Evolutionary conservation across 352 stramenopile species (phyloP).

Genomic region (Phytophthora syringae): DNA sequence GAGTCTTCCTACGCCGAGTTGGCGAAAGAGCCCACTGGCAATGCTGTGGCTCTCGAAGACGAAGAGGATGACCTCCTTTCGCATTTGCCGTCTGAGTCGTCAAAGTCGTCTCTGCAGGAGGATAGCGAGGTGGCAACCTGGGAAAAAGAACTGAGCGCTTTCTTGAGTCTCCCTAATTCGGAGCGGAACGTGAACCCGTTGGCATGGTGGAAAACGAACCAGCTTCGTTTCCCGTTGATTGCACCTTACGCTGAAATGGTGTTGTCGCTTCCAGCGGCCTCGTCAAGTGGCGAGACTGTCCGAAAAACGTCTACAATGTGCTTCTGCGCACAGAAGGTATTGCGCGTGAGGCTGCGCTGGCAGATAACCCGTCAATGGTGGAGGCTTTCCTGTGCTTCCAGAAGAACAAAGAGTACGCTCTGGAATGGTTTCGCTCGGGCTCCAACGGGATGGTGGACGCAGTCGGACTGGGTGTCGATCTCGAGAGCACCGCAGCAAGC

Average conservation of each 20-base stretch:
- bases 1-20: slow-evolving; percentile 35
- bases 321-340: slow-evolving; percentile 64
- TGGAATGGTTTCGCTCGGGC: slow-evolving; percentile 79
- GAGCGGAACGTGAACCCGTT: slow-evolving; percentile 81
- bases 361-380: slow-evolving; percentile 58
- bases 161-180: slow-evolving; percentile 72
- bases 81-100: slow-evolving; percentile 64
- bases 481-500: slow-evolving; percentile 41
- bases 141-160: slow-evolving; percentile 79
- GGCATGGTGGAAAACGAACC: slow-evolving; percentile 80
- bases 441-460: slow-evolving; percentile 32
- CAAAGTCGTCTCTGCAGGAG: slow-evolving; percentile 51
- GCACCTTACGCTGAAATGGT: slow-evolving; percentile 81
- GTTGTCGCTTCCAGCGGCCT: slow-evolving; percentile 66
- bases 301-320: slow-evolving; percentile 57
- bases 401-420: slow-evolving; percentile 77
- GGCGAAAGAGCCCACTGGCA: slow-evolving; percentile 29
- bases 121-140: slow-evolving; percentile 69
- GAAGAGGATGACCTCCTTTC: slow-evolving; percentile 81
- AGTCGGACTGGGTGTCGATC: slow-evolving; percentile 31
- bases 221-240: slow-evolving; percentile 80
- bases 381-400: slow-evolving; percentile 85
- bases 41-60: slow-evolving; percentile 41
- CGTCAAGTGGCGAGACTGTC: slow-evolving; percentile 65
- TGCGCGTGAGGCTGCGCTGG: slow-evolving; percentile 47